Evolutionary conservation across 1,139 yeast genomes (phyloP), one percentile per base, ranked within the genome.

Genomic region (Hyphopichia burtonii): DNA sequence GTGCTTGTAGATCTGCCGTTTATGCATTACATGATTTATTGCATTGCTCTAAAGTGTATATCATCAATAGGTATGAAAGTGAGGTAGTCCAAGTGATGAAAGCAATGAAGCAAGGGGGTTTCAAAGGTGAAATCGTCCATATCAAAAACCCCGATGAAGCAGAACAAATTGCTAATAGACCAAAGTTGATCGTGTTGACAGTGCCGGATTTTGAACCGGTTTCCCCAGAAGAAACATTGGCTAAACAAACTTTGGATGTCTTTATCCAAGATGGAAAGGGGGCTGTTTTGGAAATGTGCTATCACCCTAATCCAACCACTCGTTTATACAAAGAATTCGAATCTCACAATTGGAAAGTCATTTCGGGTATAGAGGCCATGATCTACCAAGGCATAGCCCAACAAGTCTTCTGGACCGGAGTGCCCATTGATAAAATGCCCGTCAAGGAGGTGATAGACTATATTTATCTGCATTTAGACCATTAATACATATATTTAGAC

Each of bases 251-350:
- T 1, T 51, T 63, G 3, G 52, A 54, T 15, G 61, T 60, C 0
- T 58, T 62, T 44, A 56, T 60, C 36, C 43, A 51, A 10, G 43
- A 48, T 7, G 41, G 39, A 3, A 48, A 47, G 33, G 67, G 65
- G 2, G 58, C 58, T 4, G 66, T 63, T 7, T 46, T 63, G 19
- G 68, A 63, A 43, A 63, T 63, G 67, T 62, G 68, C 44, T 63
- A 62, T 50, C 56, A 63, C 36, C 68, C 68, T 3, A 50, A 45
- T 8, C 50, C 54, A 16, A 31, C 36, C 5, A 63, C 67, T 5
- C 41, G 53, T 23, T 49, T 62, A 19, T 60, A 50, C 39, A 47
- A 43, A 37, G 61, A 57, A 28, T 63, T 61, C 39, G 48, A 51
- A 34, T 38, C 39, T 1, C 42, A 46, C 7, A 54, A 54, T 4